Percentiles rank a stretch among this genome's conserved stretches.
Conservation (phyloP, 1,284 basidiomycete species). For the Pyrrhoderma noxium region DNA sequence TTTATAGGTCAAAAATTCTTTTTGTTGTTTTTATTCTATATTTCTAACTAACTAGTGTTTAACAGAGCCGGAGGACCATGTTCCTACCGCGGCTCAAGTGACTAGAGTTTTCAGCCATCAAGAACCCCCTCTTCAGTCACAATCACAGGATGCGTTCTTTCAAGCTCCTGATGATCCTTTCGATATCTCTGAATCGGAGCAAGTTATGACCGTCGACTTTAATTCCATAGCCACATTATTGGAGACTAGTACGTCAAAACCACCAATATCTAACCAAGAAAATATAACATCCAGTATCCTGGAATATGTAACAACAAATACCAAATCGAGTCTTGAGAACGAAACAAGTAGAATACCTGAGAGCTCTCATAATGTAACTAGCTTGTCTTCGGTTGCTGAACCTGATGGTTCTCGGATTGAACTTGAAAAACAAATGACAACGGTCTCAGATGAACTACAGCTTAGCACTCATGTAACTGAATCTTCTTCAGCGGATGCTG, state of each 20-base stretch:
- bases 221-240: slow-evolving; percentile 15
- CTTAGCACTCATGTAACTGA: too few species aligned
- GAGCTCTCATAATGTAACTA: too few species aligned
- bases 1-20: slow-evolving; percentile 37
- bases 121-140: slow-evolving; percentile 6
- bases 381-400: too few species aligned
- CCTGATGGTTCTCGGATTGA: too few species aligned
- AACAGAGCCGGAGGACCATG: slow-evolving; percentile 42
- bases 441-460: too few species aligned
- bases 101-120: slow-evolving; percentile 47
- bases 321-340: too few species aligned
- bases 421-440: too few species aligned
- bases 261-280: too few species aligned
- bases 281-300: too few species aligned
- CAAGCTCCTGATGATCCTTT: slow-evolving; percentile 24
- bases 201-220: slow-evolving; percentile 15
- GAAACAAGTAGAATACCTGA: too few species aligned
- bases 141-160: slow-evolving; percentile 11
- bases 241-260: slow-evolving; percentile 3
- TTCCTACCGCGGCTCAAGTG: slow-evolving; percentile 60
- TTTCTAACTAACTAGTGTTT: slow-evolving; percentile 26
- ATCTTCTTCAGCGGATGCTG: too few species aligned
- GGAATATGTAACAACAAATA: too few species aligned
- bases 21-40: not conserved
- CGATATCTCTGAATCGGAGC: slow-evolving; percentile 23